Conservation (phyloP, 805 yeast species). For the Candida berthetii region DNA sequence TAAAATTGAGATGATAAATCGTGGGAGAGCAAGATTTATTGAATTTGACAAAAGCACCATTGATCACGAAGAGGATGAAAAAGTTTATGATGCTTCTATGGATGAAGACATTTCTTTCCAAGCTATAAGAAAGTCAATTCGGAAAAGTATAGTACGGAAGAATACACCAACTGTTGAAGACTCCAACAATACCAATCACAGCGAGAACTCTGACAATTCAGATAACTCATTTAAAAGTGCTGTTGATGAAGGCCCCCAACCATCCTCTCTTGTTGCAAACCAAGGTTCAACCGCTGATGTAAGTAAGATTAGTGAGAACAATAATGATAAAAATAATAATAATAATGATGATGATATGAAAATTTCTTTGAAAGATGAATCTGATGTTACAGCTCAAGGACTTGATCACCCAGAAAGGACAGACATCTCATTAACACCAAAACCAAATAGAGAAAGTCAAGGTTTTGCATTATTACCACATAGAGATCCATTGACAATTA, state of each 20-base stretch:
- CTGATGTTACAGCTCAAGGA: too few species aligned
- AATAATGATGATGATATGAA: too few species aligned
- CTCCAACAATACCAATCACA: neutral
- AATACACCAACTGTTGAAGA: slow-evolving; percentile 3
- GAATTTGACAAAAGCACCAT: neutral
- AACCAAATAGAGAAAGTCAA: slow-evolving; percentile 18
- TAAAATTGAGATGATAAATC: neutral
- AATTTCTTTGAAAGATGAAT: too few species aligned
- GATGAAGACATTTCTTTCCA: slow-evolving; percentile 35
- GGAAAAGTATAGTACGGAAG: slow-evolving; percentile 37
- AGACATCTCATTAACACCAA: slow-evolving; percentile 14
- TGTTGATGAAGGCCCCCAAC: slow-evolving; percentile 9
- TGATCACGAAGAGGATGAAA: slow-evolving; percentile 3
- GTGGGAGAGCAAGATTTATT: neutral
- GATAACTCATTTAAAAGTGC: slow-evolving; percentile 18
- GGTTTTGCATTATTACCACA: slow-evolving; percentile 24
- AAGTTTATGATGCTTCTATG: slow-evolving; percentile 12
- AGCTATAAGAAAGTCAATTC: slow-evolving; percentile 39
- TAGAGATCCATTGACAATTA: slow-evolving; percentile 22
- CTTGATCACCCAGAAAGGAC: too few species aligned
- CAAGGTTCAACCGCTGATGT: slow-evolving; percentile 5
- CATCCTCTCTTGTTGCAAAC: slow-evolving; percentile 10
- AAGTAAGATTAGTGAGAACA: neutral
- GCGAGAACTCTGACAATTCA: slow-evolving; percentile 1
- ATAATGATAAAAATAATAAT: too few species aligned